These are phyloP conservation scores for Penicillium salamii DNA, from an alignment of 495 filamentous ascomycete species.

Conservation along the genomic window DNA sequence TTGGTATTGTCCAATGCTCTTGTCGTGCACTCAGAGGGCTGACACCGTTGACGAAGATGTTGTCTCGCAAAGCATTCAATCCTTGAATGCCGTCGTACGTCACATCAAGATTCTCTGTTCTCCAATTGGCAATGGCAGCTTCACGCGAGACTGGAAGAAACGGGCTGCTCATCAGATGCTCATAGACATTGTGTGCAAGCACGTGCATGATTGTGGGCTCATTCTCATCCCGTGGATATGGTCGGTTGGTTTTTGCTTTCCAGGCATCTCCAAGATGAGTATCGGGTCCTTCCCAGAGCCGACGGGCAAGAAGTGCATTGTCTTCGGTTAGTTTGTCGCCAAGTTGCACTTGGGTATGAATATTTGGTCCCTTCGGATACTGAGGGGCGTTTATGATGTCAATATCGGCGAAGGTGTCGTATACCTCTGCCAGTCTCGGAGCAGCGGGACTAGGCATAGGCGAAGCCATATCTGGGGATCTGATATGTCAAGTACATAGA, in stretches of 20 bases:
- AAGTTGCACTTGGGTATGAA: conserved; percentile 15
- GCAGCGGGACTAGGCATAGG: no score
- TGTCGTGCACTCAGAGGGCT: not conserved
- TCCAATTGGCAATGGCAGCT: conserved; percentile 1
- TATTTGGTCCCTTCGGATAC: conserved; percentile 20
- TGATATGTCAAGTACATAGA: no score
- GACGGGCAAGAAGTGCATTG: conserved; percentile 23
- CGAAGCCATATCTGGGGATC: no score
- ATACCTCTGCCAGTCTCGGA: no score
- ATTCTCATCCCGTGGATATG: not conserved
- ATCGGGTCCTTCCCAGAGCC: conserved; percentile 24
- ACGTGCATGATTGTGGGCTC: conserved; percentile 5
- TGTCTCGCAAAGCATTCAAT: not conserved
- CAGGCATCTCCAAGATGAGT: conserved; percentile 10
- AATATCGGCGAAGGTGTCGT: not conserved
- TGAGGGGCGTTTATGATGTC: conserved; percentile 9
- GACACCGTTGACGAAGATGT: not conserved
- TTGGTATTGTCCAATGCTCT: not conserved
- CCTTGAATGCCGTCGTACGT: not conserved
- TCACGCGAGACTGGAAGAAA: conserved; percentile 6
- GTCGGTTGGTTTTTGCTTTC: conserved; percentile 1
- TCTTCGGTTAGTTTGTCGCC: conserved; percentile 13
- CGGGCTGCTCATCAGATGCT: conserved; percentile 19
- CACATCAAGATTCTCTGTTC: not conserved
- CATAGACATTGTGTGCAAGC: conserved; percentile 23